Percentiles rank a stretch among this genome's conserved stretches.
phyloP scores from a whole-genome alignment of 768 basidiomycete species.

The Phylloporus sp. region DNA sequence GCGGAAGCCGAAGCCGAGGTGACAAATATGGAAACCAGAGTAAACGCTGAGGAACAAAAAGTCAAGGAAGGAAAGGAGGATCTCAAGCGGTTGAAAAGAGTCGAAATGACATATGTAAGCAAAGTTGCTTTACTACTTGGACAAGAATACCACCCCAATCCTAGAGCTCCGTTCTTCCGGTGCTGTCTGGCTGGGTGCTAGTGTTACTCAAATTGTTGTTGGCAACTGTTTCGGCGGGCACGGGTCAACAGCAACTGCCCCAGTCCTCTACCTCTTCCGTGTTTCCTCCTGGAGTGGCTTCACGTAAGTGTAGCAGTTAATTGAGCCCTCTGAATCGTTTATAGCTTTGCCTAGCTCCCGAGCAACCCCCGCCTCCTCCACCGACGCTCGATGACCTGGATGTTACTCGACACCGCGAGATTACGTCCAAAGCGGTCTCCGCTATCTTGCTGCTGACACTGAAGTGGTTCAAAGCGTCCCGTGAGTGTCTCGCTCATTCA shows the following conservation, averaged over 20 bases:
- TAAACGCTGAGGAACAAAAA: conserved; percentile 49
- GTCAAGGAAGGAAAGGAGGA: conserved; percentile 71
- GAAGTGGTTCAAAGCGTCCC: conserved; percentile 99
- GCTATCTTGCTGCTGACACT: conserved; percentile 85
- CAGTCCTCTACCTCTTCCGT: conserved; percentile 63
- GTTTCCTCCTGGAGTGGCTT: conserved; percentile 66
- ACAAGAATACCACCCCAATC: conserved; percentile 2
- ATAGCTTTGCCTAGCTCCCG: conserved; percentile 41
- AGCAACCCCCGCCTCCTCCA: conserved; percentile 58
- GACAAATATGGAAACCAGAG: conserved; percentile 47
- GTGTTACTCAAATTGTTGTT: conserved; percentile 89
- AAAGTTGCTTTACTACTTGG: neutral
- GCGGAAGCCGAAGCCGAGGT: conserved; percentile 57
- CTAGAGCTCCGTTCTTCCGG: conserved; percentile 79
- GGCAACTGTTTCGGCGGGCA: conserved; percentile 86
- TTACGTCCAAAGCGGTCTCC: conserved; percentile 95
- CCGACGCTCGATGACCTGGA: conserved; percentile 89
- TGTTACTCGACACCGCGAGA: conserved; percentile 91
- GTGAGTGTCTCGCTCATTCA: conserved; percentile 45
- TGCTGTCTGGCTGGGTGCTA: conserved; percentile 85
- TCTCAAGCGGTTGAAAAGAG: conserved; percentile 78
- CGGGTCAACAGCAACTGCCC: conserved; percentile 47
- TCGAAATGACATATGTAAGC: conserved; percentile 93
- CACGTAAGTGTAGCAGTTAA: conserved; percentile 42
- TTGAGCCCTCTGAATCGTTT: neutral